phyloP scores from a whole-genome alignment of 257 asterid genomes.

The Rhazya stricta region DNA sequence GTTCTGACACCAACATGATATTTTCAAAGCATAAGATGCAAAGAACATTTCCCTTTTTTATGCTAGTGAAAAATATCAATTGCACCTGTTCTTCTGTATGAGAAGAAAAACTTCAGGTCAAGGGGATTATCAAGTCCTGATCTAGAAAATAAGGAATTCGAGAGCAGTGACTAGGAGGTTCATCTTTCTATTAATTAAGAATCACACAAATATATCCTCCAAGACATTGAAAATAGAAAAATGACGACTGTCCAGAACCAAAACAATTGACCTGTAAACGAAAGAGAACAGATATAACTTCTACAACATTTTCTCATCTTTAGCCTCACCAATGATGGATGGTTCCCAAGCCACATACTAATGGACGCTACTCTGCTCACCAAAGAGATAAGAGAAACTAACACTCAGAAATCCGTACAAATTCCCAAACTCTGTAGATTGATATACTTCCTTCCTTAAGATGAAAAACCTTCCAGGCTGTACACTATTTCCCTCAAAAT shows the following conservation, averaged over 20 bases:
- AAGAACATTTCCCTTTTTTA: neutral
- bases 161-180: neutral
- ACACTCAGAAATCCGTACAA: neutral
- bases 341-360: neutral
- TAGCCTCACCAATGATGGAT: neutral
- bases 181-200: neutral
- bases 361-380: neutral
- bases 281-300: neutral
- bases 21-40: neutral
- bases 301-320: neutral
- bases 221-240: neutral
- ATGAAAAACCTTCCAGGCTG: neutral
- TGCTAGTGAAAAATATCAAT: neutral
- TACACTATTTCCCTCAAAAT: neutral
- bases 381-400: neutral
- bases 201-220: neutral
- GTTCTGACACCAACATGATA: neutral
- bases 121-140: neutral
- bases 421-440: neutral
- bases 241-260: neutral
- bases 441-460: neutral
- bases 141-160: neutral
- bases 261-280: too few relatives aligned
- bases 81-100: neutral
- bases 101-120: neutral